These are phyloP conservation scores for Aspergillus egyptiacus DNA, from an alignment of 495 filamentous ascomycete genomes.

Conservation along the genomic window DNA sequence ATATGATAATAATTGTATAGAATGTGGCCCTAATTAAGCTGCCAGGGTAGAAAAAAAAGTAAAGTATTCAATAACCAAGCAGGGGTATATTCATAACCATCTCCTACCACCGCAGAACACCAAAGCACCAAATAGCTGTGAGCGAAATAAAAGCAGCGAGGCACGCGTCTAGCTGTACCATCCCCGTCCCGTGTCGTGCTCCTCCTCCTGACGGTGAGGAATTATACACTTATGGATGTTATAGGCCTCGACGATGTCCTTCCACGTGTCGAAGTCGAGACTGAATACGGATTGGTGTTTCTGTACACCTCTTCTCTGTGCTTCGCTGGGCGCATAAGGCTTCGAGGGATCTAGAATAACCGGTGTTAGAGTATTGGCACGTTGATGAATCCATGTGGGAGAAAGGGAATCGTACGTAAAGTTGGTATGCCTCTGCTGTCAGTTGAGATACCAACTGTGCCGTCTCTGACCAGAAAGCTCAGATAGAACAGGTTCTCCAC, in stretches of 20 bases:
- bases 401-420: constrained; percentile 52
- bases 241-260: constrained; percentile 65
- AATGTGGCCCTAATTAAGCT: neutral
- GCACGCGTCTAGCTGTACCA: constrained; percentile 61
- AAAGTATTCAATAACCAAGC: neutral
- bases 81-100: constrained; percentile 4
- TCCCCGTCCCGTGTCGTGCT: constrained; percentile 50
- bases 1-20: neutral
- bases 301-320: constrained; percentile 45
- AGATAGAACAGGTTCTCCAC: constrained; percentile 97
- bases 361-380: constrained; percentile 20
- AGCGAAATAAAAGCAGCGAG: neutral
- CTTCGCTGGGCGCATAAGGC: constrained; percentile 38
- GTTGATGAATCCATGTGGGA: neutral
- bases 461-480: constrained; percentile 89
- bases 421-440: constrained; percentile 64
- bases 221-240: constrained; percentile 75
- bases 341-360: constrained; percentile 29
- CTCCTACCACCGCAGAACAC: neutral
- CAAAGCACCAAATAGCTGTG: neutral
- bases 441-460: constrained; percentile 57
- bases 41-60: neutral
- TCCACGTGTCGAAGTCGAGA: constrained; percentile 78
- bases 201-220: constrained; percentile 61
- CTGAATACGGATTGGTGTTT: constrained; percentile 81